phyloP scores from a whole-genome alignment of 1,284 basidiomycete genomes.

The Rhodotorula mucilaginosa region DNA sequence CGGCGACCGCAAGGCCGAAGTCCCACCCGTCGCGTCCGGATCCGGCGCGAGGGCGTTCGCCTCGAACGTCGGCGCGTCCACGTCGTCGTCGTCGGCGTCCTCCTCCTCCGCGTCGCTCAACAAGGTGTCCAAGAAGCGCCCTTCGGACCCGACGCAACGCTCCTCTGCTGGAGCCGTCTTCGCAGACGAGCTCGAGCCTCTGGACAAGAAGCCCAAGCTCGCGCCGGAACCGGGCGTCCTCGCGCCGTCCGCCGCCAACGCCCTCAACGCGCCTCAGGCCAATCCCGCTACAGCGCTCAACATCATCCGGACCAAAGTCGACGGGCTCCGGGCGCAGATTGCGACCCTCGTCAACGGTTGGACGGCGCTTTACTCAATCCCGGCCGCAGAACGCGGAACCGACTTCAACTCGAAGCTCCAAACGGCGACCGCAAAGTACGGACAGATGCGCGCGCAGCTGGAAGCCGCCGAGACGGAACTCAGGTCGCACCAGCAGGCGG shows the following conservation, averaged over 20 bases:
- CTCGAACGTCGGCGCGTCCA: background rate
- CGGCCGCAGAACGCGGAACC: no score
- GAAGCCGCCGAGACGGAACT: no score
- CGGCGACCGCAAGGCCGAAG: background rate
- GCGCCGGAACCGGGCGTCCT: conserved; percentile 9
- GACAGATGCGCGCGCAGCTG: no score
- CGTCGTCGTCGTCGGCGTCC: background rate
- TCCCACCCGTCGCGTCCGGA: background rate
- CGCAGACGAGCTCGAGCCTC: conserved; percentile 8
- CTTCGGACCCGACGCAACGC: background rate
- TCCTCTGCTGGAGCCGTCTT: conserved; percentile 12
- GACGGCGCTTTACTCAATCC: no score
- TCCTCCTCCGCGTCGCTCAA: no score
- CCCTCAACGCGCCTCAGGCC: background rate
- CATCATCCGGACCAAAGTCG: no score
- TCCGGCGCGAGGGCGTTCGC: background rate
- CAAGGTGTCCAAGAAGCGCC: conserved; percentile 20
- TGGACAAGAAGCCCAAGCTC: conserved; percentile 26
- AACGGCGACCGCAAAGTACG: no score
- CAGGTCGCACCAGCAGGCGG: no score
- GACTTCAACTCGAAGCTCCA: no score
- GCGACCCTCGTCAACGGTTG: no score
- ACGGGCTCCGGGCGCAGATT: no score
- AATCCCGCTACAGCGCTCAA: no score
- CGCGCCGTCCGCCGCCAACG: conserved; percentile 11